Base-by-base conservation (phyloP, 306 rosid species). In the Prunus salicina region DNA sequence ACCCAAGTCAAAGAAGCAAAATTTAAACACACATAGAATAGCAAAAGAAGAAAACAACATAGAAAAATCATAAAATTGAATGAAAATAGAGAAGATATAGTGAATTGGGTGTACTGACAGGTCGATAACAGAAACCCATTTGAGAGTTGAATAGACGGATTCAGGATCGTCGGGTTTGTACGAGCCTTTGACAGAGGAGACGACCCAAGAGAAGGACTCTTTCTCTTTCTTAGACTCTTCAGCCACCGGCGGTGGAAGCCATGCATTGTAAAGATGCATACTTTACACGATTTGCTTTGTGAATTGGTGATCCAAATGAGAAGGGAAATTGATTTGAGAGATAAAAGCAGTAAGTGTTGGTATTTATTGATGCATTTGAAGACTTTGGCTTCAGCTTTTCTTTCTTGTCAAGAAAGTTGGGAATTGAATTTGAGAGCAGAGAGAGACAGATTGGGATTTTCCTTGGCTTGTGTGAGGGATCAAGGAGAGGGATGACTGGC, bases 251-350 rank as follows among this genome's bases (percentile, higher is more conserved):
- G 97, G 93, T 4, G 99, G 99, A 24, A 95, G 92, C 97, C 97
- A 95, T 70, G 94, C 99, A 90, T 95, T 95, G 87, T 92, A 89
- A 74, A 92, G 98, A 91, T 95, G 99, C 99, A 95, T 87, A 15
- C 3, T 89, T 66, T 61, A 6, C 46, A 25, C 8, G 65, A 76
- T 16, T 70, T 75, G 64, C 67, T 41, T 22, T 16, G 18, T 3
- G 74, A 65, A 50, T 28, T 71, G 20, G 13, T 43, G 67, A 73
- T 72, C 53, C 24, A 10, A 56, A 20, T 6, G 61, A 19, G 69
- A 64, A 32, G 18, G 16, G 16, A 13, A 67, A 5, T 43, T n/a
- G 9, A 45, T 24, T 60, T 45, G 9, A 18, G 75, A 32, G 18
- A 71, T 24, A n/a, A 34, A 14, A 41, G 19, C 66, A 38, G 53